Evolutionary conservation across 2,329 filamentous ascomycete species (phyloP), one percentile per base, ranked within the genome.

Genomic region (Trichoderma asperellum): DNA sequence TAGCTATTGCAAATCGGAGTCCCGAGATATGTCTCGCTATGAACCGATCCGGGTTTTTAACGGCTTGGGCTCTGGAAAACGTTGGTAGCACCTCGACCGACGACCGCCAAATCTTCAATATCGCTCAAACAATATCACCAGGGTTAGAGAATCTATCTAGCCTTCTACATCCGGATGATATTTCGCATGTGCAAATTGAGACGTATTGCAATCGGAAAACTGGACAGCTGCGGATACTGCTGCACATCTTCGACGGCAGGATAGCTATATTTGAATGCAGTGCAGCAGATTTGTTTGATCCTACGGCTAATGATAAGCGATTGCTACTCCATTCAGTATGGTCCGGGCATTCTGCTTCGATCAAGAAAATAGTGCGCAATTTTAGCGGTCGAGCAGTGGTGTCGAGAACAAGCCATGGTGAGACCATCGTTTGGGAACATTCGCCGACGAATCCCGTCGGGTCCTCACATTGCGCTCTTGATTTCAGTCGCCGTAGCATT

Each of bases 51-150:
- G 95, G 95, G 1, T 89, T 90, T 73, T 93, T 98, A 91, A 94
- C 92, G 52, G 93, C 93, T 0, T 97, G 95, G 92, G 95, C 93
- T 0, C 81, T 99, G 68, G 94, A 98, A 78, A 94, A 95, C 75
- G 87, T 97, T 24, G 91, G 91, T 43, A 89, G 88, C 74, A 93
- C 90, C 75, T 83, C 85, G 37, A 88, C 87, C 73, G 88, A 87
- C 70, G 84, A 86, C 4, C 85, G 88, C 34, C 89, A 90, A 71
- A 87, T 95, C n/a, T 96, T 96, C 82, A 96, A 93, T 76, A 90
- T 97, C 73, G 89, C 93, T 1, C 92, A 96, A 75, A 87, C 94
- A 32, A 88, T 92, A 75, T 86, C 85, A 1, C 76, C 81, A 21
- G 81, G 85, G 66, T 81, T 89, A 47, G 81, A 84, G 47, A 83